Base-by-base conservation (phyloP, 106 monocot genomes). In the Acorus calamus region DNA sequence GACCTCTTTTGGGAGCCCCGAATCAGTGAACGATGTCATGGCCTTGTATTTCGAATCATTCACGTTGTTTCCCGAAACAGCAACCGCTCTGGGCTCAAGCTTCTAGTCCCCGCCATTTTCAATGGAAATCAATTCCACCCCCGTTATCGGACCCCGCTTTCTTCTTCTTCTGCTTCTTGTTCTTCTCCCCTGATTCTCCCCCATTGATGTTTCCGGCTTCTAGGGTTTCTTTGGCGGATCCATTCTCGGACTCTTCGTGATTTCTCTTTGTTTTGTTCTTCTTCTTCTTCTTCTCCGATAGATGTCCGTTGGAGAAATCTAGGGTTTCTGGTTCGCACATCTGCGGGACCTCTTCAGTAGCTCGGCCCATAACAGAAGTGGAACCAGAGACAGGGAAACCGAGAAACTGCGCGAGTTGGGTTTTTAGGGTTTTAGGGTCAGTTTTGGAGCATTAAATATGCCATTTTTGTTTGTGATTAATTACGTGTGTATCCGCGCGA, bases 11-110 rank as follows among this genome's bases (percentile, higher is more conserved):
- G 98, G 84, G 44, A 98, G 83, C 47, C 76, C 78, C 3, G 91
- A 68, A 8, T 85, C 84, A 0, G 71, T 58, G 48, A 98, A 98
- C 6, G 80, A 69, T 42, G 47, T 68, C 75, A 88, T 64, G 46
- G 91, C 71, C 55, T 71, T 68, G 56, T 98, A 98, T 75, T 92
- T 91, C 6, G 71, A 10, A 56, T 85, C 88, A 46, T 52, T 65
- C 0, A 63, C 50, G n/a, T 70, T 68, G 11, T 81, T 81, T 47
- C 98, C 98, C 4, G 88, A 75, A 41, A 98, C 88, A 10, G 76
- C 72, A 53, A 86, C 78, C 3, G 43, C 48, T 2, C 14, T 53
- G 3, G 10, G 62, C 8, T 55, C 3, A 48, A 28, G 11, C 8
- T 60, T 56, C 60, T 57, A 51, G 14, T 64, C 59, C 59, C 48